phyloP scores from a whole-genome alignment of 345 rosid species.

The Ceriops tagal region DNA sequence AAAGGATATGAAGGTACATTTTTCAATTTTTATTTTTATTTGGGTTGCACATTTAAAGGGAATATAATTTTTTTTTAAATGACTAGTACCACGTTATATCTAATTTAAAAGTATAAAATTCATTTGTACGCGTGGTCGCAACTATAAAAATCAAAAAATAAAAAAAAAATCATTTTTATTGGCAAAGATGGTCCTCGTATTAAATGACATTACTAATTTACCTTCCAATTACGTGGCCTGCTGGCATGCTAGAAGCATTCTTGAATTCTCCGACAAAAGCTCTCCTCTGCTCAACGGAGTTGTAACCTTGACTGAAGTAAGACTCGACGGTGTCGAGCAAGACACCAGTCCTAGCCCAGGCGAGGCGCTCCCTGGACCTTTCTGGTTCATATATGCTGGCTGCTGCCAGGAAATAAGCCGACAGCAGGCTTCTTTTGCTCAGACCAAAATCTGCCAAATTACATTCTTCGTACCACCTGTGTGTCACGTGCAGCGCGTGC shows the following conservation, averaged over 20 bases:
- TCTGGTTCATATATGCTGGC: slow-evolving; percentile 74
- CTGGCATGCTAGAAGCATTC: slow-evolving; percentile 17
- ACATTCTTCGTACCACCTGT: slow-evolving; percentile 68
- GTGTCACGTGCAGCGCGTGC: not conserved
- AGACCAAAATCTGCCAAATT: slow-evolving; percentile 45
- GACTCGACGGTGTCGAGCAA: slow-evolving; percentile 44
- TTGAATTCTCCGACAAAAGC: slow-evolving; percentile 47
- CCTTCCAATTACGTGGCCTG: slow-evolving; percentile 38
- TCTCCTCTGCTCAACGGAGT: slow-evolving; percentile 36
- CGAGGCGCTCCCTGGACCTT: slow-evolving; percentile 61
- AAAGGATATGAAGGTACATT: too few species aligned
- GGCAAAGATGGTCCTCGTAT: too few species aligned
- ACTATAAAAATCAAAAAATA: not conserved
- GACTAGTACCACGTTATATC: too few species aligned
- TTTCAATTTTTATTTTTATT: too few species aligned
- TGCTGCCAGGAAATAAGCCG: slow-evolving; percentile 59
- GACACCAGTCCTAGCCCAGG: slow-evolving; percentile 70
- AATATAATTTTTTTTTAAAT: too few species aligned
- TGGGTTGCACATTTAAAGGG: too few species aligned
- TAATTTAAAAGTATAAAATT: too few species aligned
- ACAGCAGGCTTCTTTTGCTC: slow-evolving; percentile 42
- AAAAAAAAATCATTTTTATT: not conserved
- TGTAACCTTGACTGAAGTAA: slow-evolving; percentile 21
- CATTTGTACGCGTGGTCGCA: not conserved
- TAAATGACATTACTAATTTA: slow-evolving; percentile 16